Evolutionary conservation across 192 early-diverging fungal species (phyloP), one percentile per base, ranked within the genome.

Genomic region (Rhizophagus sp.): DNA sequence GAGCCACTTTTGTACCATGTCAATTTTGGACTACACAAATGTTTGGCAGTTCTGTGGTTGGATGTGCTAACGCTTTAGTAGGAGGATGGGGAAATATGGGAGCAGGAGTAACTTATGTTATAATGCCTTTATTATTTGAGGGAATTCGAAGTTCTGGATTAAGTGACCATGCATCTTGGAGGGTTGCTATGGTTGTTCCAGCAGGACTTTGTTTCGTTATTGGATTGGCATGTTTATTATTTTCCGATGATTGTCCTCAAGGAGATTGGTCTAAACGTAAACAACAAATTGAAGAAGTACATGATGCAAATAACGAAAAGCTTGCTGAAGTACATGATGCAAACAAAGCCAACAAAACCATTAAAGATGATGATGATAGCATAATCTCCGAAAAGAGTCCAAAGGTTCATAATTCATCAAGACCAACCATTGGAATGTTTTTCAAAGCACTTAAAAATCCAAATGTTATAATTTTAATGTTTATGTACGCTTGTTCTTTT

Each of bases 31-130:
- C 91, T 22, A 91, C 89, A 2, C 79, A 86, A 57, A 86, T 92
- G 84, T 93, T 93, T 82, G 66, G 82, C 52, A 25, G 76, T 19
- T 73, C 85, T n/a, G 82, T 91, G 61, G 91, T 94, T 34, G 92
- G 92, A 27, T 86, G 88, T 63, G 92, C 92, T 25, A 93, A 93
- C 80, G 91, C 92, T 33, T 61, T 93, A 44, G 88, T 85, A 12
- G 92, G 91, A 62, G 92, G 92, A 7, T 92, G 92, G 86, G 91
- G 91, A 52, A 92, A 92, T 81, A 87, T 90, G 83, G 91, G 91
- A 25, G 91, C 81, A 34, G 91, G 91, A n/a, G 79, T 92, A 12
- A 88, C 91, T 0, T 91, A 87, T 65, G 78, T 91, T 39, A 27
- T 91, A 47, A 92, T 92, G 83, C 91, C 91, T n/a, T 67, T 86